phyloP scores from a whole-genome alignment of 1,284 basidiomycete genomes.

The Sporisorium exsertum region DNA sequence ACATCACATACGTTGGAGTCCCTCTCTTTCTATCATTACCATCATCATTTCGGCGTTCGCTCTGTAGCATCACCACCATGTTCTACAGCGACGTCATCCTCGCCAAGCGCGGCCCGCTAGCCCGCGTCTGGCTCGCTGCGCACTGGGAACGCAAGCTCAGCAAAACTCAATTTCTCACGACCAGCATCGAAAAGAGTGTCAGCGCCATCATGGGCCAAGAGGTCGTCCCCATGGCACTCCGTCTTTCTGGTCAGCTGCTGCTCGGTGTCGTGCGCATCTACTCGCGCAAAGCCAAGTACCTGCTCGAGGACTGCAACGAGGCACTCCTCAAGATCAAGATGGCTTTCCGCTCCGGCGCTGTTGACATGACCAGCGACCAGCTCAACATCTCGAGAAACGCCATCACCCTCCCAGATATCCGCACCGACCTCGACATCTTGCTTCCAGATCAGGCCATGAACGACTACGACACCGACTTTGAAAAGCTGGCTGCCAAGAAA shows the following conservation, averaged over 20 bases:
- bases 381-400: slow-evolving; percentile 85
- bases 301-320: slow-evolving; percentile 97
- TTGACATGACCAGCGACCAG: slow-evolving; percentile 94
- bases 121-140: slow-evolving; percentile 97
- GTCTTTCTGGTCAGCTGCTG: slow-evolving; percentile 91
- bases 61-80: slow-evolving; percentile 69
- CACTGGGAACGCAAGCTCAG: slow-evolving; percentile 98
- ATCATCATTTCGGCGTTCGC: neutral
- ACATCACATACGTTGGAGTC: neutral
- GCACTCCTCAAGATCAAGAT: slow-evolving; percentile 94
- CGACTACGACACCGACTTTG: slow-evolving; percentile 69
- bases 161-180: slow-evolving; percentile 91
- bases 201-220: slow-evolving; percentile 82
- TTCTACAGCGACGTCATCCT: slow-evolving; percentile 93
- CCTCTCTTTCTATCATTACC: neutral
- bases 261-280: slow-evolving; percentile 97
- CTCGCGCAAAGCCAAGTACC: slow-evolving; percentile 95
- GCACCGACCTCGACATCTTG: slow-evolving; percentile 81
- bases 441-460: slow-evolving; percentile 75
- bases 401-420: slow-evolving; percentile 82
- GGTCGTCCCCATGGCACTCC: slow-evolving; percentile 85
- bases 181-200: slow-evolving; percentile 91
- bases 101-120: slow-evolving; percentile 90
- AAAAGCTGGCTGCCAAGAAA: slow-evolving; percentile 78
- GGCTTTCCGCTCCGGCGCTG: slow-evolving; percentile 91